Evolutionary conservation across 495 filamentous ascomycete genomes (phyloP), one percentile per base, ranked within the genome.

Genomic region (Elasticomyces elasticus): DNA sequence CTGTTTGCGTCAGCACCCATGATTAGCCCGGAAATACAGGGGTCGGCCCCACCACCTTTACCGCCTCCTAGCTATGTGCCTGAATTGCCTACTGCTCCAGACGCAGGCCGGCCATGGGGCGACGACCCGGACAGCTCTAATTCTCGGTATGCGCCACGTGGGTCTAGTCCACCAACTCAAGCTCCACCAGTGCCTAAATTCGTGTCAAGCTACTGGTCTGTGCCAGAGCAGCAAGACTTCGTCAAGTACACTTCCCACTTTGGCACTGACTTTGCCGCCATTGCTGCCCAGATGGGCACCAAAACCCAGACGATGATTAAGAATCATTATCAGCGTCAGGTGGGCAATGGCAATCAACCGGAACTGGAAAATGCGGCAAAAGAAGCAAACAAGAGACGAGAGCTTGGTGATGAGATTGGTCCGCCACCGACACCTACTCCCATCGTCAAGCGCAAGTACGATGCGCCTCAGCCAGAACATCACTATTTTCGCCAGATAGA

Each of bases 131-230:
- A n/a, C n/a, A n/a, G n/a, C n/a, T n/a, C n/a, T n/a, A n/a, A n/a
- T n/a, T n/a, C n/a, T n/a, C n/a, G n/a, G n/a, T n/a, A n/a, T n/a
- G n/a, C n/a, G n/a, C n/a, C n/a, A n/a, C n/a, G n/a, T n/a, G n/a
- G n/a, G n/a, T n/a, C n/a, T n/a, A n/a, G n/a, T n/a, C n/a, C n/a
- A n/a, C n/a, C n/a, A n/a, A n/a, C n/a, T n/a, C n/a, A n/a, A n/a
- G n/a, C n/a, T n/a, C n/a, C n/a, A n/a, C n/a, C n/a, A n/a, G n/a
- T n/a, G n/a, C n/a, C n/a, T n/a, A n/a, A n/a, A n/a, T n/a, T n/a
- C n/a, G n/a, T n/a, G n/a, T 94, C 88, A 1, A 96, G 92, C 65
- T 98, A 98, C 68, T 98, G 92, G 92, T 96, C 91, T 58, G 92
- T 97, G 24, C 83, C 86, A 1, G 92, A 98, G 67, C 78, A 84